Base-by-base conservation (phyloP, 2,329 filamentous ascomycete genomes). In the Parafenestella ontariensis region DNA sequence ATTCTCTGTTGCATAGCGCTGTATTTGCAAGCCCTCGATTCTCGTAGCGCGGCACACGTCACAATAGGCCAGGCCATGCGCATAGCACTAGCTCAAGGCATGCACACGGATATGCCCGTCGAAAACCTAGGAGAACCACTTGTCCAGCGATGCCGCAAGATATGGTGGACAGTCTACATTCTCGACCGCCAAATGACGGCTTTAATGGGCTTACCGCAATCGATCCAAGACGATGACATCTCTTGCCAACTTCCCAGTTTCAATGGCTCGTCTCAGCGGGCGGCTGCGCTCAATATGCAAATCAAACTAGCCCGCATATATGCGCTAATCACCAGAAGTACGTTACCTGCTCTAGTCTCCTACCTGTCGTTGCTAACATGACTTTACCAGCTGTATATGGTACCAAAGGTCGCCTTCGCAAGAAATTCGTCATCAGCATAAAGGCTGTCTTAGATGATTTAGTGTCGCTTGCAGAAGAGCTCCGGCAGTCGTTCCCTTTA, bases 81-180 rank as follows among this genome's bases (percentile, higher is more conserved):
- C 0, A 77, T 82, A 28, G 80, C 82, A 0, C 62, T 83, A 10
- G 76, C 73, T 0, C 73, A 83, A 46, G 82, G 82, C 1, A 80
- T 84, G 77, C 82, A 85, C 52, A 83, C 81, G 0, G 75, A 83
- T 24, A 82, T 84, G 80, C 78, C 77, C 0, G 70, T 72, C 0
- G 68, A 75, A 1, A 71, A 79, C 20, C 57, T 83, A 0, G 77
- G 78, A 0, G 75, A 78, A 1, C 54, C 62, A 0, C 60, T 76
- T 1, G 77, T 82, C 0, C 76, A 84, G 54, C 68, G 83, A 46
- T 81, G 78, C 46, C 79, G 81, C 1, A 78, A 77, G 29, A 74
- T 82, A 9, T 85, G 82, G 81, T 85, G 82, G 82, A 84, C 83
- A 0, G 74, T 83, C 0, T 84, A 83, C 36, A 74, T 84, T 1